A percentile compares a stretch with the other conserved stretches of the same genome.
phyloP scores from a whole-genome alignment of 192 early-diverging fungal species.

The Linnemannia exigua region DNA sequence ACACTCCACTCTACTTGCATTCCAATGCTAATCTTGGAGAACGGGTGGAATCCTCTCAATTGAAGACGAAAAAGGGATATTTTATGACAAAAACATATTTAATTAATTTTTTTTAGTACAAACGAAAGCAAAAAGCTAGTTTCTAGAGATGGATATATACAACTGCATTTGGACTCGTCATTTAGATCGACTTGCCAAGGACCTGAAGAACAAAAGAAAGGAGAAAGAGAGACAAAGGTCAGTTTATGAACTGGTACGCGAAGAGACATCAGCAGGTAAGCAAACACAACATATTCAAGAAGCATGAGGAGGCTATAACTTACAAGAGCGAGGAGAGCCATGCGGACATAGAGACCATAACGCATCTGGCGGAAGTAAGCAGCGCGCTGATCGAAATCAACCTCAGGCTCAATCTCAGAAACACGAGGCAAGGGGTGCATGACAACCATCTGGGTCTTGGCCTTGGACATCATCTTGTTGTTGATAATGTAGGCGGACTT shows the following conservation, averaged over 20 bases:
- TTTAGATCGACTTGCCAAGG: slow-evolving; percentile 44
- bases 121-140: too few species aligned
- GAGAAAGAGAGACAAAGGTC: not conserved
- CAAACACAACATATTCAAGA: not conserved
- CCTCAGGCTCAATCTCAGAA: slow-evolving; percentile 96
- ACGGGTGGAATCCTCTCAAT: too few species aligned
- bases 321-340: slow-evolving; percentile 96
- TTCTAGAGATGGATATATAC: too few species aligned
- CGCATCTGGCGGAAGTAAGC: slow-evolving; percentile 99
- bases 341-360: slow-evolving; percentile 97
- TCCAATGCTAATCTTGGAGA: too few species aligned
- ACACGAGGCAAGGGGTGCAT: slow-evolving; percentile 99
- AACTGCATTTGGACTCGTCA: too few species aligned
- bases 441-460: slow-evolving; percentile 97
- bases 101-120: too few species aligned
- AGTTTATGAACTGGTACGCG: not conserved
- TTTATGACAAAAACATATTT: too few species aligned
- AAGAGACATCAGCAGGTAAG: too few species aligned
- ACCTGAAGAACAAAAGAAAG: slow-evolving; percentile 6
- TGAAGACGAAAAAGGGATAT: too few species aligned
- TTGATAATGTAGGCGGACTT: slow-evolving; percentile 87
- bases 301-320: not conserved
- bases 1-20: too few species aligned
- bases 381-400: slow-evolving; percentile 97
- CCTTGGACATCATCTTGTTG: slow-evolving; percentile 86